Evolutionary conservation across 2,329 filamentous ascomycete species (phyloP), one percentile per base, ranked within the genome.

Genomic region (Chaetomium strumarium): DNA sequence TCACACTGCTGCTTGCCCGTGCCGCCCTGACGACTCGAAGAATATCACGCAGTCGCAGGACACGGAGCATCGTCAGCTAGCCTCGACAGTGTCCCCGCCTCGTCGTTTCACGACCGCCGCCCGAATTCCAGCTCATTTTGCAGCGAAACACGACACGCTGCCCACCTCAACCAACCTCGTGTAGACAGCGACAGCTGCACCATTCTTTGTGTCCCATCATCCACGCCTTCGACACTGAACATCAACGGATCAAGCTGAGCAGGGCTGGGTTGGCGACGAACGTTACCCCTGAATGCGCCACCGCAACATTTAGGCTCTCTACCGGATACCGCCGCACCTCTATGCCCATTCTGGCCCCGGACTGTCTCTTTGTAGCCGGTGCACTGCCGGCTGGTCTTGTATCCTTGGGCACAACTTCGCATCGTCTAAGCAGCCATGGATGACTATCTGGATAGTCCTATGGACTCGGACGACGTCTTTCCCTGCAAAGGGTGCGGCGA

Each of bases 401-500:
- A 17, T 24, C 24, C 12, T 3, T 5, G 7, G 7, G n/a, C 13
- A 42, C 37, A 39, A 34, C 37, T n/a, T 56, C 56, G 42, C 61
- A 60, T 30, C 63, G 67, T 52, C 66, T 75, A 77, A 72, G 68
- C 77, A 51, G 72, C 72, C 60, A 77, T 83, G 65, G 80, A 81
- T 60, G 80, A 83, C 52, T 85, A 83, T 62, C 69, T 82, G 59
- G 83, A 86, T 56, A 77, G 72, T 63, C 78, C 82, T 49, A 77
- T 88, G 75, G 89, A 95, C 55, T 78, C 80, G 58, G 90, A 95
- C 63, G 90, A 95, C 68, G 78, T 86, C 60, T 95, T 88, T 66
- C 88, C 88, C 56, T 96, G 90, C 76, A 95, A 95, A 75, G 90
- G 89, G 55, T 96, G 90, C 72, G 90, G 90, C 74, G 88, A 95